These are phyloP conservation scores for Rhodotorula babjevae DNA, from an alignment of 768 basidiomycete species.

Conservation along the genomic window DNA sequence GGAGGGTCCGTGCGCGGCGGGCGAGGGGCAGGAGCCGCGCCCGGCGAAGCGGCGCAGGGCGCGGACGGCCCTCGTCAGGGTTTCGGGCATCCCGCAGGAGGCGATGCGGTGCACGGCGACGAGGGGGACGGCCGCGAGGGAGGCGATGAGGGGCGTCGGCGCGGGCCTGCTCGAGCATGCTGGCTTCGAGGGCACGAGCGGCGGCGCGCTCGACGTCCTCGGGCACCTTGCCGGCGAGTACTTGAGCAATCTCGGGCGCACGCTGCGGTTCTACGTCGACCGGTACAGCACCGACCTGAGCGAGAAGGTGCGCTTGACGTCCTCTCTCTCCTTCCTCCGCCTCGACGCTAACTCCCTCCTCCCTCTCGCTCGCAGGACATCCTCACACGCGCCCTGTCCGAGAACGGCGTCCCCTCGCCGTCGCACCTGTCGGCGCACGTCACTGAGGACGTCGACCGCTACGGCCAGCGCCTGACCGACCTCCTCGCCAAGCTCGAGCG, in stretches of 20 bases:
- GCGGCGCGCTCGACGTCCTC: conserved; percentile 65
- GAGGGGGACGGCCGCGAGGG: conserved; percentile 8
- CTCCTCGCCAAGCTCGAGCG: conserved; percentile 79
- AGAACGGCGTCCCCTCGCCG: conserved; percentile 73
- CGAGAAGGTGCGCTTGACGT: conserved; percentile 61
- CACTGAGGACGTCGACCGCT: conserved; percentile 77
- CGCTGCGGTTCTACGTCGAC: conserved; percentile 73
- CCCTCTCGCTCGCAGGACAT: conserved; percentile 66
- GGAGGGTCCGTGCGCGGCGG: neutral
- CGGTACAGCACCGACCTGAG: conserved; percentile 75
- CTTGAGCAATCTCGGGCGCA: conserved; percentile 76
- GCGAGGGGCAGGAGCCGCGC: neutral
- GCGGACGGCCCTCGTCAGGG: neutral
- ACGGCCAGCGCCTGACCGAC: conserved; percentile 69
- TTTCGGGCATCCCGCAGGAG: neutral
- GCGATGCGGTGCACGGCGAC: neutral
- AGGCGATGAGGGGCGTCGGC: conserved; percentile 3
- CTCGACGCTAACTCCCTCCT: too few species aligned
- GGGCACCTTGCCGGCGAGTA: conserved; percentile 73
- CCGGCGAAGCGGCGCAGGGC: neutral
- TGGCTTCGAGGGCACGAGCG: conserved; percentile 35
- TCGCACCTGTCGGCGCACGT: conserved; percentile 80
- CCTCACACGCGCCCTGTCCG: conserved; percentile 80
- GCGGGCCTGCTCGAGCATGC: conserved; percentile 27
- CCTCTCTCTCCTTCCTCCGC: neutral